phyloP scores from a whole-genome alignment of 371 early-diverging fungal species.

The Syncephalastrum racemosum region DNA sequence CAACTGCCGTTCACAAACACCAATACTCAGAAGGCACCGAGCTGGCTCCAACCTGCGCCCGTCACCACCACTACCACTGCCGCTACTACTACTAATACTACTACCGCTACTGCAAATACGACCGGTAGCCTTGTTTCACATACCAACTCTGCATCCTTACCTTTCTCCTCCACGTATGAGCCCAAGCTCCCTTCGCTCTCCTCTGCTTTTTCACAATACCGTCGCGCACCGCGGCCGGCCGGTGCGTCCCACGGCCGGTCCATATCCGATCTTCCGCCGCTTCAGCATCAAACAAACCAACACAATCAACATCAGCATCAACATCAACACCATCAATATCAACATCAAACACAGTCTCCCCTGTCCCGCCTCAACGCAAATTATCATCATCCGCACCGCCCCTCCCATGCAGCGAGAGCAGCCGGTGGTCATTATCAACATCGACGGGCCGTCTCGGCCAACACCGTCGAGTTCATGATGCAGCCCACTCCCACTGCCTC shows the following conservation, averaged over 20 bases:
- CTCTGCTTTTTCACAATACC: not conserved
- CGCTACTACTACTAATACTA: not conserved
- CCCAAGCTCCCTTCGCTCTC: too few species aligned
- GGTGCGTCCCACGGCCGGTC: not conserved
- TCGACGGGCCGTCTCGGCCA: conserved; percentile 20
- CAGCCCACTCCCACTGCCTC: conserved; percentile 5
- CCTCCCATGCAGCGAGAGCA: too few species aligned
- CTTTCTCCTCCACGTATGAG: too few species aligned
- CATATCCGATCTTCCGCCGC: conserved; percentile 5
- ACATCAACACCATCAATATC: conserved; percentile 12
- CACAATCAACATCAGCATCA: not conserved
- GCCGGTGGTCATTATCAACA: not conserved
- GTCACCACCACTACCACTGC: conserved; percentile 6
- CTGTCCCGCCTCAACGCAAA: too few species aligned
- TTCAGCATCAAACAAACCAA: conserved; percentile 2
- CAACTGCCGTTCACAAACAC: conserved; percentile 5
- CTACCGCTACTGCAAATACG: not conserved
- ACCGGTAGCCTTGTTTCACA: too few species aligned
- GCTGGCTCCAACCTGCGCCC: conserved; percentile 9
- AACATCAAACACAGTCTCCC: conserved; percentile 13
- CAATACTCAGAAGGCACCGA: conserved; percentile 4
- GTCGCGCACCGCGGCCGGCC: not conserved
- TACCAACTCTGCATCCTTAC: too few species aligned
- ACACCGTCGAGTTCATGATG: conserved; percentile 17
- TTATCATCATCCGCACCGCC: too few species aligned